Base-by-base conservation (phyloP, 2,329 filamentous ascomycete genomes). In the Biscogniauxia mediterranea region DNA sequence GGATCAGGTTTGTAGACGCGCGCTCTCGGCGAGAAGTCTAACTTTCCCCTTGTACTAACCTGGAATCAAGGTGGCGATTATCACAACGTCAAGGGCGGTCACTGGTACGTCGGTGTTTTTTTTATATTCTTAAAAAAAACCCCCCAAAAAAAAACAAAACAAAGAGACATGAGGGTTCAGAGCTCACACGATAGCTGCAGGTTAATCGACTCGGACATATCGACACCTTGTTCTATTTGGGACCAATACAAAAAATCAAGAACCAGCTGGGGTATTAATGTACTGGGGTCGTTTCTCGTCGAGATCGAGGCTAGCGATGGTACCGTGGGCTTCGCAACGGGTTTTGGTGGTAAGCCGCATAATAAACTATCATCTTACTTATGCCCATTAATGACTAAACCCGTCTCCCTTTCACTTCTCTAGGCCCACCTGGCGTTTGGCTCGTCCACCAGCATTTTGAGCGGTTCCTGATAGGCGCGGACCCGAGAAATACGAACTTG, bases 261-360 rank as follows among this genome's bases (percentile, higher is more conserved):
- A 69, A 97, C 93, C 13, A 93, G 89, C 75, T 97, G 92, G 91
- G 93, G 93, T 46, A 97, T 97, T 82, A 97, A 97, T 70, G 93
- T 97, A 7, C 80, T 97, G 25, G 93, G 93, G 1, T 96, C 93
- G 0, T 96, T 97, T 78, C 90, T 93, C 69, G 85, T 97, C 7
- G 93, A 97, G 77, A 87, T 97, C 59, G 92, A 96, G 76, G 90
- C 91, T 17, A 89, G 85, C 7, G 92, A 97, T 80, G 93, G 93
- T 66, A 95, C 91, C n/a, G 90, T 94, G 68, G 93, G 93, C 46
- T 95, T 97, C 74, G 93, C 93, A 2, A 97, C 93, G 26, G 93
- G 93, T 17, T 97, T 97, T 73, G 93, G 93, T 74, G 93, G 84
- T 85, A 75, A 69, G 76, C 52, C 11, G 15, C 4, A 15, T 49